Evolutionary conservation across 2,329 filamentous ascomycete species (phyloP).

Genomic region (Gnomoniopsis smithogilvyi): DNA sequence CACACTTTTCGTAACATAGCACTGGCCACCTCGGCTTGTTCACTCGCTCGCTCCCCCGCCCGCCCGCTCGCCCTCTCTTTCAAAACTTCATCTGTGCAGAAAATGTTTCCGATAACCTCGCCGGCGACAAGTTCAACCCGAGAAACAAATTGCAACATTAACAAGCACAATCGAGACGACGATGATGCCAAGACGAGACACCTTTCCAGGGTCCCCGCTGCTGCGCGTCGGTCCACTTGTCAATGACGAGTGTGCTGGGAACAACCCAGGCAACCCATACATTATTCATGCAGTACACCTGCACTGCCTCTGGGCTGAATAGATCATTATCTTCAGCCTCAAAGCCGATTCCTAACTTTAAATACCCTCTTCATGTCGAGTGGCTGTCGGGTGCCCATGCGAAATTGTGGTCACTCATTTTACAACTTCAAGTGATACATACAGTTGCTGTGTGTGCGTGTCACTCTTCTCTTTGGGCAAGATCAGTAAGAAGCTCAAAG

Average conservation of each 20-base stretch:
- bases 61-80: background rate
- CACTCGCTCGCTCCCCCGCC: too few species aligned
- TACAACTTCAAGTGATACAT: too few species aligned
- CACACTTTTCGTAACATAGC: background rate
- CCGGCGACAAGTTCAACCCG: too few species aligned
- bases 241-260: background rate
- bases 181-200: constrained; percentile 2
- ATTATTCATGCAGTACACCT: background rate
- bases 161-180: background rate
- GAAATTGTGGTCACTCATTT: too few species aligned
- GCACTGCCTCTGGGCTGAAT: background rate
- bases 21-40: background rate
- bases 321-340: background rate
- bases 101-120: too few species aligned
- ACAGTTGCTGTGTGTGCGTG: too few species aligned
- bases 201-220: background rate
- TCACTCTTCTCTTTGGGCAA: too few species aligned
- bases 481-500: too few species aligned
- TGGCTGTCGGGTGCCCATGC: too few species aligned
- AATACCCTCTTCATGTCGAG: too few species aligned
- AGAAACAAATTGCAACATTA: background rate
- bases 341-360: background rate
- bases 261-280: background rate
- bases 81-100: background rate
- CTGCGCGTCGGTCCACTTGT: background rate